Base-by-base conservation (phyloP, 306 rosid species). In the Cucurbita moschata region DNA sequence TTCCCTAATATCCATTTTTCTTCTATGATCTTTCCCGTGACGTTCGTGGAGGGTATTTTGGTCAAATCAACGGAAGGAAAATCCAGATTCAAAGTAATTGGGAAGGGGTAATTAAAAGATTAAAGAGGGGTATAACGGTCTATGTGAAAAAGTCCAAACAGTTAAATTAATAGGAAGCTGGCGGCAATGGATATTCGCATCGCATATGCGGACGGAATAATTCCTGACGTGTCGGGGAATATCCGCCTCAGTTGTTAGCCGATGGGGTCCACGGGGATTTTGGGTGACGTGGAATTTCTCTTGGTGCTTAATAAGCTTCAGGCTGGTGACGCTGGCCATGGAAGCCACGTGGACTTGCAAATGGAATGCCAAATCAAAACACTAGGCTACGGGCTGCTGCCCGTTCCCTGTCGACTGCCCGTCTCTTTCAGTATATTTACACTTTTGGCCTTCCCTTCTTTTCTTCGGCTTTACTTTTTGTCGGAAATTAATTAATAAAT, bases 181-280 rank as follows among this genome's bases (percentile, higher is more conserved):
- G 73, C 73, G 56, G 73, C 73, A 77, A 72, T 18, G 78, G 6
- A 86, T 89, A 92, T 92, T 82, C 94, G 94, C 76, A 92, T 82
- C 94, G 94, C 76, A 92, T 89, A 85, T 83, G 75, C 84, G 23
- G 23, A 55, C 7, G 47, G 88, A 54, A 86, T 89, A 69, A 86
- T 92, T 18, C 96, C 81, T 5, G 49, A 18, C 39, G 21, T 10
- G 73, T 62, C 56, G 73, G 72, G 75, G 86, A 73, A 80, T 86
- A 82, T 83, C 76, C 86, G 64, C 70, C 58, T 2, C 70, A 18
- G n/a, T 9, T 39, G 8, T 6, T 42, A 5, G 5, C 1, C 13
- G 59, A 8, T 42, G 38, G 81, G 82, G 60, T 65, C 86, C 76
- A 69, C 51, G 8, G 0, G 2, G 55, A 44, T 67, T 46, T 67